A percentile compares a stretch with the other conserved stretches of the same genome.
phyloP scores from a whole-genome alignment of 345 rosid species.

The Gossypium thurberi region DNA sequence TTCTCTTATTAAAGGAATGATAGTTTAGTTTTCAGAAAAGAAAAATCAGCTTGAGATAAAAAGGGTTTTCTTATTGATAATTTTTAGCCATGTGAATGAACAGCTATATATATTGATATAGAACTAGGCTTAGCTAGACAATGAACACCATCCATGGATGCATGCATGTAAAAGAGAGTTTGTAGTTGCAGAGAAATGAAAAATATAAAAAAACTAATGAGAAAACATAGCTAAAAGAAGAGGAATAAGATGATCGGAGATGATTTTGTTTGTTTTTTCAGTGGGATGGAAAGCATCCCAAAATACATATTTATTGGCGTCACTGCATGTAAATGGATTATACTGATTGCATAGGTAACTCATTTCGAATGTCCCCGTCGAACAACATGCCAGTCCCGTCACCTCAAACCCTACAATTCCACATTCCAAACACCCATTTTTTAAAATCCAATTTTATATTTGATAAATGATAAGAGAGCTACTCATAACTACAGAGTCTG shows the following conservation, averaged over 20 bases:
- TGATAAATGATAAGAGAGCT: neutral
- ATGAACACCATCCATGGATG: too few species aligned
- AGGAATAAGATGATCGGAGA: conserved; percentile 21
- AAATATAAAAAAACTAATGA: neutral
- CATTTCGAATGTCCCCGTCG: conserved; percentile 58
- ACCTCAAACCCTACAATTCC: conserved; percentile 42
- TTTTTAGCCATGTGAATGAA: too few species aligned
- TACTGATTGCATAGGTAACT: conserved; percentile 41
- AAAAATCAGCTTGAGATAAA: too few species aligned
- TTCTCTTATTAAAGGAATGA: too few species aligned
- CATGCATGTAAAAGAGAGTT: too few species aligned
- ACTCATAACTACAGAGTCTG: neutral
- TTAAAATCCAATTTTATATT: too few species aligned
- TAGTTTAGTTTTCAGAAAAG: too few species aligned
- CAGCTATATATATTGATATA: too few species aligned
- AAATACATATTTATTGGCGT: conserved; percentile 46
- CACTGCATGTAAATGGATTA: conserved; percentile 39
- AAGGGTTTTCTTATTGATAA: too few species aligned
- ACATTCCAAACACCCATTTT: neutral
- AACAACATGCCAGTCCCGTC: conserved; percentile 39
- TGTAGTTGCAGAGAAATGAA: neutral
- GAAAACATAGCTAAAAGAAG: conserved; percentile 13
- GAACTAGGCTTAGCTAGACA: too few species aligned
- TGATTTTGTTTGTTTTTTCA: conserved; percentile 29
- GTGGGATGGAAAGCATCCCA: conserved; percentile 57